A percentile compares a stretch with the other conserved stretches of the same genome.
Conservation (phyloP, 306 rosid species). For the Sicyos baderoa region DNA sequence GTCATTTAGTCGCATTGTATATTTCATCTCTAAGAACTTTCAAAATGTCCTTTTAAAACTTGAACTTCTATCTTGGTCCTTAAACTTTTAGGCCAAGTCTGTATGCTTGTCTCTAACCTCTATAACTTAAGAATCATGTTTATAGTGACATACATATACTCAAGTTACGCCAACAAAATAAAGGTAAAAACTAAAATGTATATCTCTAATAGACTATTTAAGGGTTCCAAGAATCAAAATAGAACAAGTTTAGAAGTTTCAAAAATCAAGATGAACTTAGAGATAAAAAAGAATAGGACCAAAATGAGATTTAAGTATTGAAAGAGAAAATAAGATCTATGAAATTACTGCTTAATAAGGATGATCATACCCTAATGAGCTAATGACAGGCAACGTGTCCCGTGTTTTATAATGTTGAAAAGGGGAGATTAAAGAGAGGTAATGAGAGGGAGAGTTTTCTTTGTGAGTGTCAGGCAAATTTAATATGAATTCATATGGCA, state of each 20-base stretch:
- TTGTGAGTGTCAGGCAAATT: constrained; percentile 13
- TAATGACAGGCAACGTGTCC: constrained; percentile 6
- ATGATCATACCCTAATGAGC: neutral
- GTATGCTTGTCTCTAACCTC: neutral
- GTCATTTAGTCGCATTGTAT: neutral
- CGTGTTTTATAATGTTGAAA: neutral
- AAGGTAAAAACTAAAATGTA: neutral
- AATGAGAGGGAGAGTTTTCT: constrained; percentile 8
- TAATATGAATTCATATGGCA: constrained; percentile 12
- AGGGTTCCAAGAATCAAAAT: neutral
- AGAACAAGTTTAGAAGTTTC: neutral
- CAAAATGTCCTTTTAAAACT: too few relatives aligned
- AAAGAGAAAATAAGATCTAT: neutral
- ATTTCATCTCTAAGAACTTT: too few relatives aligned
- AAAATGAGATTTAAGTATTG: too few relatives aligned
- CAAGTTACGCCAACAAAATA: too few relatives aligned
- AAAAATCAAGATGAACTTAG: neutral
- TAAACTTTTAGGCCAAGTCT: neutral
- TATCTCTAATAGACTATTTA: too few relatives aligned
- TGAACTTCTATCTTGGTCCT: neutral
- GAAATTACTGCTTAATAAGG: neutral
- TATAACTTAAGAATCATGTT: neutral
- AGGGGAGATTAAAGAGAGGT: neutral
- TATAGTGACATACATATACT: too few relatives aligned
- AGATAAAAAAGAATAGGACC: neutral